A percentile compares a stretch with the other conserved stretches of the same genome.
phyloP scores from a whole-genome alignment of 805 yeast genomes.

The Ogataea corticis region DNA sequence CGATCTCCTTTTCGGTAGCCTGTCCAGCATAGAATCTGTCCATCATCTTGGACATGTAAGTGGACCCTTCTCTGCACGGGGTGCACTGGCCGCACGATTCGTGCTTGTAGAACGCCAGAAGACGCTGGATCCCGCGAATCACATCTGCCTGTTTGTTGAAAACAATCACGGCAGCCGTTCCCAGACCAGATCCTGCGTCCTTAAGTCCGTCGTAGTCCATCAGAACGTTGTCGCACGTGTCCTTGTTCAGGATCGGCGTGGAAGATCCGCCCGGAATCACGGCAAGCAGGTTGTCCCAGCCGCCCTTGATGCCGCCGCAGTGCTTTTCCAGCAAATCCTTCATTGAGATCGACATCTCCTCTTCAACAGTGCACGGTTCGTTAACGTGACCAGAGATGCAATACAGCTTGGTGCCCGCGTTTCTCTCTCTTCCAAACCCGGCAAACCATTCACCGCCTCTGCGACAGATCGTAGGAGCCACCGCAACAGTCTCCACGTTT shows the following conservation, averaged over 20 bases:
- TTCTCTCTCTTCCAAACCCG: conserved; percentile 80
- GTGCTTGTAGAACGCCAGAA: conserved; percentile 82
- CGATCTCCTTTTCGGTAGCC: conserved; percentile 79
- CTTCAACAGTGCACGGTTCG: conserved; percentile 91
- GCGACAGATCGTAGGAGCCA: conserved; percentile 85
- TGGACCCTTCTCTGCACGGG: conserved; percentile 92
- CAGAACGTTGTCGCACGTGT: conserved; percentile 62
- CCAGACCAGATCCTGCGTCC: conserved; percentile 85
- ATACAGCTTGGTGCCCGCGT: conserved; percentile 78
- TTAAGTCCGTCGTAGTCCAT: conserved; percentile 89
- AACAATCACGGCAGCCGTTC: conserved; percentile 92
- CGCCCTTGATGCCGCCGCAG: conserved; percentile 89
- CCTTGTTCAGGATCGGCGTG: conserved; percentile 76
- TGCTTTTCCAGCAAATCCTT: conserved; percentile 81
- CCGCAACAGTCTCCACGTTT: conserved; percentile 89
- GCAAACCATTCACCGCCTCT: conserved; percentile 90
- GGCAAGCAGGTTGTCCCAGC: conserved; percentile 88
- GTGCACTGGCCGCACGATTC: conserved; percentile 96
- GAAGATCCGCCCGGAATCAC: conserved; percentile 92
- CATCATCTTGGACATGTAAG: conserved; percentile 84
- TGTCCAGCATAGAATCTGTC: conserved; percentile 77
- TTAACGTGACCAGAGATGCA: conserved; percentile 91
- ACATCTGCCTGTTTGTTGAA: conserved; percentile 86
- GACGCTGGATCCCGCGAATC: conserved; percentile 82
- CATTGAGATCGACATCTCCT: conserved; percentile 89